Evolutionary conservation across 2,329 filamentous ascomycete genomes (phyloP).

Genomic region (Ceratocystis eucalypticola): DNA sequence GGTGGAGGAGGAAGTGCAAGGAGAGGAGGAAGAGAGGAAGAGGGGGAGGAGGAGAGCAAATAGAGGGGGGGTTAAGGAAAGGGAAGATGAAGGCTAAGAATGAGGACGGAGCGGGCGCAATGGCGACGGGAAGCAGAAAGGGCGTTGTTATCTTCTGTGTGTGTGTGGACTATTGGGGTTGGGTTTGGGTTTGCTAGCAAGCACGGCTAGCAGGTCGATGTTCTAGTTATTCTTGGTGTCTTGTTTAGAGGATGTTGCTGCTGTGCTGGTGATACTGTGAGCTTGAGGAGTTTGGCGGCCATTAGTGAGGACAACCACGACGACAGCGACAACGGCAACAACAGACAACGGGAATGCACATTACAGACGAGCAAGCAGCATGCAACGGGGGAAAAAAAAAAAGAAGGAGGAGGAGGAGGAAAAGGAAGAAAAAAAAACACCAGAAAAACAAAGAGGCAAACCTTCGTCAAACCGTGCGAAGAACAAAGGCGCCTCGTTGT

Average conservation of each 20-base stretch:
- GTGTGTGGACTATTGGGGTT: not conserved
- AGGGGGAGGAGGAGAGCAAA: not conserved
- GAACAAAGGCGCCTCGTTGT: not conserved
- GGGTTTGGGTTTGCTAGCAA: not conserved
- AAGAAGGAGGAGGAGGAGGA: not conserved
- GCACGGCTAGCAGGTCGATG: not conserved
- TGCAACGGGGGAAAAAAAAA: not conserved
- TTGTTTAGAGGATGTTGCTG: not conserved
- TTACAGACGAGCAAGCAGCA: not conserved
- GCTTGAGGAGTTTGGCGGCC: not conserved
- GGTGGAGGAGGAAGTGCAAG: not conserved
- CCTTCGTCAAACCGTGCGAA: not conserved
- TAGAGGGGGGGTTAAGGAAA: not conserved
- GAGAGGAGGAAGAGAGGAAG: not conserved
- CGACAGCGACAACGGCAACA: conserved; percentile 1
- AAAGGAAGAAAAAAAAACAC: not conserved
- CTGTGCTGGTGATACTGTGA: not conserved
- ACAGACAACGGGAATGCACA: conserved; percentile 7
- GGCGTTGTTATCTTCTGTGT: not conserved
- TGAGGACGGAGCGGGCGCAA: not conserved
- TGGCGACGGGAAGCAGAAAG: not conserved
- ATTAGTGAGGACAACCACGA: conserved; percentile 1
- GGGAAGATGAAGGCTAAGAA: not conserved
- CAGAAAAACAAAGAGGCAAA: not conserved
- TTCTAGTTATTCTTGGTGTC: not conserved